These are phyloP conservation scores for Euryodendron excelsum DNA, from an alignment of 148 eudicot species.

Conservation along the genomic window DNA sequence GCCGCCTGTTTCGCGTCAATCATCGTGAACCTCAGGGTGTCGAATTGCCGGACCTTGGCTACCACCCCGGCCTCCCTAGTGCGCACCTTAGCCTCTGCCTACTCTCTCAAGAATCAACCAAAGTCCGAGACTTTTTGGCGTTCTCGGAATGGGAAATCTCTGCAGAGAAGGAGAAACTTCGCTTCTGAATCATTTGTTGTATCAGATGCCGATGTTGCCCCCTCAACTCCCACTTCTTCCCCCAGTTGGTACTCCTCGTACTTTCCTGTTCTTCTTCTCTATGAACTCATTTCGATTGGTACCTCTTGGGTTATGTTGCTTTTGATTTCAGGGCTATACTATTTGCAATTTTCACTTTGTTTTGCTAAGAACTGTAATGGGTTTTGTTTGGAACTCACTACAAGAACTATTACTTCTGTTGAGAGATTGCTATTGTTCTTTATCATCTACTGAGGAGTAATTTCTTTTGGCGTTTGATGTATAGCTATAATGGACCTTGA, in stretches of 20 bases:
- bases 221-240: conserved; percentile 11
- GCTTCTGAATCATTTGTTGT: conserved; percentile 6
- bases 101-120: not conserved
- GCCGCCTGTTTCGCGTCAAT: conserved; percentile 16
- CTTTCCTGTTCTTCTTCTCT: not conserved
- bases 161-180: conserved; percentile 5
- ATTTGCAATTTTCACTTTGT: not conserved
- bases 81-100: conserved; percentile 8
- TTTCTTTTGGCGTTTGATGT: not conserved
- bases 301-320: not conserved
- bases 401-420: not conserved
- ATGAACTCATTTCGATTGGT: not conserved
- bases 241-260: not conserved
- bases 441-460: not conserved
- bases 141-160: conserved; percentile 5
- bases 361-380: not conserved
- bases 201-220: conserved; percentile 9
- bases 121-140: not conserved
- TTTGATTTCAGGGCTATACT: not conserved
- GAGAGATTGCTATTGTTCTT: too few species aligned
- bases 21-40: conserved; percentile 16
- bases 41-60: conserved; percentile 18
- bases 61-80: conserved; percentile 10
- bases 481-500: not conserved
- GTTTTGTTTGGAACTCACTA: not conserved